A percentile compares a stretch with the other conserved stretches of the same genome.
Conservation (phyloP, 75 land plant genomes). For the Cunninghamia lanceolata region DNA sequence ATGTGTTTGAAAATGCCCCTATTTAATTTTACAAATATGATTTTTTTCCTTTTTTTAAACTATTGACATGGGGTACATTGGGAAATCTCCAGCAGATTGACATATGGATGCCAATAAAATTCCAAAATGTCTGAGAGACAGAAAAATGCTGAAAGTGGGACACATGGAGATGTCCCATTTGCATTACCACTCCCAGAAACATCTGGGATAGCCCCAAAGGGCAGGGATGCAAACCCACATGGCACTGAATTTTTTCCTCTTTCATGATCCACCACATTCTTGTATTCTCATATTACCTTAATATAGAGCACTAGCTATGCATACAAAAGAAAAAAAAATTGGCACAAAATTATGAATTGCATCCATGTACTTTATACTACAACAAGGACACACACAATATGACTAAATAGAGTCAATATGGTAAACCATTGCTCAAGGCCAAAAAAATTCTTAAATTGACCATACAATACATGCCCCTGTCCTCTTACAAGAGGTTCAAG, state of each 20-base stretch:
- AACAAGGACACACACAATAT: background rate
- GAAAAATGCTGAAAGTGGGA: background rate
- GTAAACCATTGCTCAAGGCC: background rate
- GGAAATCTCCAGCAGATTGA: background rate
- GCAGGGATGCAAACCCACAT: background rate
- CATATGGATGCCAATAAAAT: background rate
- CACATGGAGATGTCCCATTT: background rate
- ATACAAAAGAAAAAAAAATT: background rate
- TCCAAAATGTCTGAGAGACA: background rate
- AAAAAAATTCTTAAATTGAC: background rate
- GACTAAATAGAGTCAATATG: background rate
- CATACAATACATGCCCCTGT: background rate
- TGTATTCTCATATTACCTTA: background rate
- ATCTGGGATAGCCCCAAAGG: background rate
- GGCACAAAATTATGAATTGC: background rate
- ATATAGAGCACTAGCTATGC: background rate
- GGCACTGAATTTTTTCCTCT: background rate
- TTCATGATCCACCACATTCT: background rate
- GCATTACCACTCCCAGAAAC: background rate
- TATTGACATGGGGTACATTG: too few species aligned
- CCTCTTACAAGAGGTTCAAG: background rate
- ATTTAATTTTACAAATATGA: too few species aligned
- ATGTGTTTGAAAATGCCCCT: too few species aligned
- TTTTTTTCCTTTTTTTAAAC: too few species aligned
- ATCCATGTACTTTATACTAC: background rate